Evolutionary conservation across 169 alveolate species (phyloP), one percentile per base, ranked within the genome.

Genomic region (Cryptosporidium sp.): DNA sequence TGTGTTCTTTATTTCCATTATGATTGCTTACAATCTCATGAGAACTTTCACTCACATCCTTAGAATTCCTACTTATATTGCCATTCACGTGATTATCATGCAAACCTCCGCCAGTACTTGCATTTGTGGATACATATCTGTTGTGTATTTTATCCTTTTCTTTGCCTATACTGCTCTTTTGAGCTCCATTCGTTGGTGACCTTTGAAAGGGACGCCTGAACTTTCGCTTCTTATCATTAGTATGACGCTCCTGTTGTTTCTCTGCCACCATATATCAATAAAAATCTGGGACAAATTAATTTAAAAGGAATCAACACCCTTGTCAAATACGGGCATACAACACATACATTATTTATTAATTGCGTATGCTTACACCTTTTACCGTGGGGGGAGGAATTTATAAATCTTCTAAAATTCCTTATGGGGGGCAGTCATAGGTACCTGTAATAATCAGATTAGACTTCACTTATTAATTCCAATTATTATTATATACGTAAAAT

Each of bases 231-330:
- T 80, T 80, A 60, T 80, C 89, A 80, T 65, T 65, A 65, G 31
- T 80, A 80, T 35, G 72, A 61, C 89, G 89, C 39, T 80, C 80
- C 62, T 80, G 89, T 61, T 80, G 89, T 62, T 80, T 60, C 89
- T 80, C 89, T 44, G 48, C 75, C 75, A 65, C 75, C 89, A 80
- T 80, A 80, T 80, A 80, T 80, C 48, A 31, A 23, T 61, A 10
- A 80, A 44, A 42, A 29, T n/a, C 67, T 65, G 75, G 89, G 39
- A 45, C 37, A 60, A 60, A 61, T 42, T 23, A 45, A 65, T 80
- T 45, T 37, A 44, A 37, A 70, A 80, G 73, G 56, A 80, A 80
- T 80, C 60, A 45, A 26, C 89, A 80, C 89, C 89, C 89, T 42
- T 45, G 39, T 80, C n/a, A 80, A 60, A 23, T 29, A 44, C 65